Percentiles rank a stretch among this genome's conserved stretches.
phyloP scores from a whole-genome alignment of 1,284 basidiomycete species.

The Earliella scabrosa region DNA sequence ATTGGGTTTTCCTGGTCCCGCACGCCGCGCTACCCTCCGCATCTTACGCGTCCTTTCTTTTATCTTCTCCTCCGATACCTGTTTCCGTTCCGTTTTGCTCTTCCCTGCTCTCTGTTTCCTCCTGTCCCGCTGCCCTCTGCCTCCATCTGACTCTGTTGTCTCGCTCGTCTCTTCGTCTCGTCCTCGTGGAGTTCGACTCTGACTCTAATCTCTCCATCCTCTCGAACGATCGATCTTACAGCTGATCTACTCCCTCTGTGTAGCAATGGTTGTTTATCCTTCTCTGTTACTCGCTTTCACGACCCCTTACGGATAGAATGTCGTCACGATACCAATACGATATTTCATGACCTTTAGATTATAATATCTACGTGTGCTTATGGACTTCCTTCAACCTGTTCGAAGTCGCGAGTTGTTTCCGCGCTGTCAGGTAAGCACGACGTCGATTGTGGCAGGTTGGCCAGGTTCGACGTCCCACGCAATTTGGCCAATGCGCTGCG shows the following conservation, averaged over 20 bases:
- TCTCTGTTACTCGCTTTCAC: slow-evolving; percentile 17
- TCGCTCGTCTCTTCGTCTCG: slow-evolving; percentile 11
- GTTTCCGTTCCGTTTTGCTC: slow-evolving; percentile 6
- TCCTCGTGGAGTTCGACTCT: slow-evolving; percentile 16
- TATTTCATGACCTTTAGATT: slow-evolving; percentile 25
- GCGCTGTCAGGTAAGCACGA: neutral
- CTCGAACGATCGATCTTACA: slow-evolving; percentile 23
- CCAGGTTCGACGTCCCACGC: too few species aligned
- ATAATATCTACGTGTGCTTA: slow-evolving; percentile 13
- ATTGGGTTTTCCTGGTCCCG: slow-evolving; percentile 25
- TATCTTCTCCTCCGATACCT: slow-evolving; percentile 8
- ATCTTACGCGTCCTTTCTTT: slow-evolving; percentile 22
- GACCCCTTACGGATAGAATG: slow-evolving; percentile 27
- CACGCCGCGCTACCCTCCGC: slow-evolving; percentile 27
- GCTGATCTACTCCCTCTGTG: slow-evolving; percentile 23
- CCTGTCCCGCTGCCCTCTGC: slow-evolving; percentile 10
- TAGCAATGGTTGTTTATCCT: slow-evolving; percentile 27
- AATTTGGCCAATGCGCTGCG: too few species aligned
- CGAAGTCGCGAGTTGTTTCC: neutral
- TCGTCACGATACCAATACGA: slow-evolving; percentile 29
- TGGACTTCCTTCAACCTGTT: neutral
- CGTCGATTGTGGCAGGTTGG: too few species aligned
- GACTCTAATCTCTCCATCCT: slow-evolving; percentile 11
- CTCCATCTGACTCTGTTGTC: slow-evolving; percentile 16
- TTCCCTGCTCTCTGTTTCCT: slow-evolving; percentile 7